Evolutionary conservation across 192 early-diverging fungal genomes (phyloP), one percentile per base, ranked within the genome.

Genomic region (Entomortierella beljakovae): DNA sequence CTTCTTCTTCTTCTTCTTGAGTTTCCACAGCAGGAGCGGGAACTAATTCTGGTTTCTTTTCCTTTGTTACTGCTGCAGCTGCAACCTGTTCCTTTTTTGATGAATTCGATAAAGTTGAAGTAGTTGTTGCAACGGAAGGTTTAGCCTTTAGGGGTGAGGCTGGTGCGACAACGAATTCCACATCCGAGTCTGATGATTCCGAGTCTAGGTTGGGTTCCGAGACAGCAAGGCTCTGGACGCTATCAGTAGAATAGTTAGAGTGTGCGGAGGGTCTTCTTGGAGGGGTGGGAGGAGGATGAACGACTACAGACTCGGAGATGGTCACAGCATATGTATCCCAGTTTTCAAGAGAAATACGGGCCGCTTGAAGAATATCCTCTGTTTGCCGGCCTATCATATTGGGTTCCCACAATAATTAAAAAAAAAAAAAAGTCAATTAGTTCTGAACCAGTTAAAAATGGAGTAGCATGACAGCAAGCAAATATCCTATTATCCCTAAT

Each of bases 241-340:
- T 60, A 23, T 56, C 52, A 32, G 15, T 42, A 29, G 61, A 28
- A 46, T 46, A 46, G 20, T 20, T 46, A 6, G 68, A 70, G 9
- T 55, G 11, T 9, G 40, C 51, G 13, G 70, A 48, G 10, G 25
- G 20, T 15, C 57, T 40, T 34, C 61, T 63, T 9, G 71, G 57
- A 22, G 62, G 53, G 23, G 66, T 23, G 28, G 73, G 67, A 23
- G 75, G 75, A n/a, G 75, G 67, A 32, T 70, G 75, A 3, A 79
- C 67, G 31, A 79, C 75, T 9, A 79, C 50, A 3, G 75, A 52
- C 6, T 58, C 22, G 34, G 67, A 68, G 32, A 64, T 22, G 48
- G 70, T 68, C 66, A 79, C 64, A n/a, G 70, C 42, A 13, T 70
- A 28, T n/a, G 69, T 35, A 22, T 79, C 75, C 75, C 75, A 79